phyloP scores from a whole-genome alignment of 768 basidiomycete genomes.

The Kwoniella mangroviensis region DNA sequence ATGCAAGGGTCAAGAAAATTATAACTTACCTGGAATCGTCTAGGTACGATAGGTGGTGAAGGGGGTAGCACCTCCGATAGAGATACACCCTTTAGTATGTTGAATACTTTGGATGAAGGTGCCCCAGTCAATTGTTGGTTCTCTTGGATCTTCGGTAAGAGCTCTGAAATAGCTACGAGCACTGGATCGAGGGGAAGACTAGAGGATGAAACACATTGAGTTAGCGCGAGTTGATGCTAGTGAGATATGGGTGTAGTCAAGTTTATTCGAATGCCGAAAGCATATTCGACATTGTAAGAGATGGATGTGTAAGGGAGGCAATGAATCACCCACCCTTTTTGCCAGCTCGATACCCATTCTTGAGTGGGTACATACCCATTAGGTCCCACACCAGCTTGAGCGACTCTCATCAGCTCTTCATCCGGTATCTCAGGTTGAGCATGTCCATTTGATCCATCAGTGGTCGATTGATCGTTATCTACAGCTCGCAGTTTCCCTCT shows the following conservation, averaged over 20 bases:
- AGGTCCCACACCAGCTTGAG: slow-evolving; percentile 74
- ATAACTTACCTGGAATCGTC: slow-evolving; percentile 73
- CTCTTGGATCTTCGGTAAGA: slow-evolving; percentile 81
- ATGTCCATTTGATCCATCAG: slow-evolving; percentile 18
- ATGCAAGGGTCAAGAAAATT: slow-evolving; percentile 19
- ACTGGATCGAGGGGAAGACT: slow-evolving; percentile 88
- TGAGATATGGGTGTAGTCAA: no score
- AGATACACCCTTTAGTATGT: slow-evolving; percentile 73
- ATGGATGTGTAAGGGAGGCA: no score
- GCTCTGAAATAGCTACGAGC: slow-evolving; percentile 83
- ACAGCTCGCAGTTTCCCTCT: slow-evolving; percentile 84
- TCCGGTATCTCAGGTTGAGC: slow-evolving; percentile 60
- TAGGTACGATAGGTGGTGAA: slow-evolving; percentile 67
- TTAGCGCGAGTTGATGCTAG: neutral
- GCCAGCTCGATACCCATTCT: slow-evolving; percentile 96
- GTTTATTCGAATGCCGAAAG: no score
- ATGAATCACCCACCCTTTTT: slow-evolving; percentile 75
- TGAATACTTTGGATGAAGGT: slow-evolving; percentile 71
- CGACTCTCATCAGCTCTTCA: slow-evolving; percentile 67
- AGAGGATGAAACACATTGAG: slow-evolving; percentile 8
- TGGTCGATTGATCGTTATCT: slow-evolving; percentile 44
- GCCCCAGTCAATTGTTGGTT: slow-evolving; percentile 71
- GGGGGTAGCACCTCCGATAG: slow-evolving; percentile 77
- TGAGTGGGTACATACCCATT: slow-evolving; percentile 95
- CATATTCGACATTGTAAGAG: no score